A percentile compares a stretch with the other conserved stretches of the same genome.
phyloP scores from a whole-genome alignment of 139 green algal species.

The Eudorina sp. region DNA sequence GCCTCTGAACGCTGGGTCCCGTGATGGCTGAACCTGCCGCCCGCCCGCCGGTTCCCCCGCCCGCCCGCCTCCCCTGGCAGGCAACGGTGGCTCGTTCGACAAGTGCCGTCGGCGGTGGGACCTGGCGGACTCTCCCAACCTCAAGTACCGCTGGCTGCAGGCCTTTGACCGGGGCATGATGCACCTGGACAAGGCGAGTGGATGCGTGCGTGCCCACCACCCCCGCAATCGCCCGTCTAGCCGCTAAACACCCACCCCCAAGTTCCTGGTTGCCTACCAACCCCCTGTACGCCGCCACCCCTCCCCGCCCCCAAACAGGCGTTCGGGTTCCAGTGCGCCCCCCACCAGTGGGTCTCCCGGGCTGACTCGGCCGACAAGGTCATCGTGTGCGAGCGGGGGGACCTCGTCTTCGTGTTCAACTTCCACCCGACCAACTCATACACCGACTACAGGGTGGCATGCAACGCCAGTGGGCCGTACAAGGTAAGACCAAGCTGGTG shows the following conservation, averaged over 20 bases:
- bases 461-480: conserved; percentile 74
- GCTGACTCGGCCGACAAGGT: conserved; percentile 96
- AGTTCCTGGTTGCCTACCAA: too few relatives aligned
- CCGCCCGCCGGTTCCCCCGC: conserved; percentile 23
- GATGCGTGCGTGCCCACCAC: too few relatives aligned
- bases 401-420: conserved; percentile 99
- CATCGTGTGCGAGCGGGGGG: conserved; percentile 94
- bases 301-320: conserved; percentile 45
- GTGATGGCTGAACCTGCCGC: not conserved
- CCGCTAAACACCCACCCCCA: too few relatives aligned
- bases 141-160: conserved; percentile 93
- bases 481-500: conserved; percentile 24
- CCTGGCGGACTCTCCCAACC: conserved; percentile 84
- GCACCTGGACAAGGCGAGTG: conserved; percentile 89
- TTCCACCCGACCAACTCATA: conserved; percentile 95
- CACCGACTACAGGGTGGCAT: conserved; percentile 92
- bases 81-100: conserved; percentile 94
- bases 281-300: too few relatives aligned
- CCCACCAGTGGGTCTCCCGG: conserved; percentile 82
- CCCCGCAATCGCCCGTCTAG: too few relatives aligned
- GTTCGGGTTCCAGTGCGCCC: conserved; percentile 87
- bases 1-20: not conserved
- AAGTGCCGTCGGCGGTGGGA: conserved; percentile 96
- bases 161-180: conserved; percentile 94
- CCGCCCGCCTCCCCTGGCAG: conserved; percentile 50